Evolutionary conservation across 2,329 filamentous ascomycete genomes (phyloP), one percentile per base, ranked within the genome.

Genomic region (Colletotrichum cordylinicola): DNA sequence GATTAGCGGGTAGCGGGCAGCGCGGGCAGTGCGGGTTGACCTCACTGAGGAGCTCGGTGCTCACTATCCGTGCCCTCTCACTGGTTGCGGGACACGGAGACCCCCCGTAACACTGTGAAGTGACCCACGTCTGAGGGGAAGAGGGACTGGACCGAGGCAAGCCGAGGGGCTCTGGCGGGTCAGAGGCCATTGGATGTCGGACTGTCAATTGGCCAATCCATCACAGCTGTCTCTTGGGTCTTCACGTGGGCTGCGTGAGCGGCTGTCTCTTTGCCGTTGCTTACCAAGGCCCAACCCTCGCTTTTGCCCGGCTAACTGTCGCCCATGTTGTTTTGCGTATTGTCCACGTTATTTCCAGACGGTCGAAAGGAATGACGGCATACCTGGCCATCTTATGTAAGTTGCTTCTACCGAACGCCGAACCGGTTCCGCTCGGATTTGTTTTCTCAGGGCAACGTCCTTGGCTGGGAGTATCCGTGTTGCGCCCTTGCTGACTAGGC

Each of bases 121-220:
- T 3, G 24, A 9, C 18, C 35, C 27, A 31, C 29, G 39, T 31
- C 64, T 73, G 73, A 75, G 73, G 73, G 73, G 73, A 58, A 75
- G 39, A 27, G 43, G 43, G n/a, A 35, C 39, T 73, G 64, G 75
- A 76, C 77, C 77, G 75, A 78, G 77, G 77, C 75, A 78, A 78
- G 68, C 77, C 77, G 77, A 56, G 48, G 37, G 35, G 18, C 33
- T 56, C 33, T 24, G 64, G 39, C 67, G 76, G 76, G 55, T 52
- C 58, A 71, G 52, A 58, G 70, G 58, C 66, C 6, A 27, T 27
- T 27, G 24, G 24, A 27, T 27, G 24, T 27, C 24, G n/a, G n/a
- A n/a, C n/a, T 52, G 16, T 67, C 55, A 64, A 77, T 78, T 78
- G 77, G 48, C 75, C 77, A 78, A 77, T 78, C 18, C 52, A 15